phyloP scores from a whole-genome alignment of 805 yeast species.

The Wickerhamiella dianesei region DNA sequence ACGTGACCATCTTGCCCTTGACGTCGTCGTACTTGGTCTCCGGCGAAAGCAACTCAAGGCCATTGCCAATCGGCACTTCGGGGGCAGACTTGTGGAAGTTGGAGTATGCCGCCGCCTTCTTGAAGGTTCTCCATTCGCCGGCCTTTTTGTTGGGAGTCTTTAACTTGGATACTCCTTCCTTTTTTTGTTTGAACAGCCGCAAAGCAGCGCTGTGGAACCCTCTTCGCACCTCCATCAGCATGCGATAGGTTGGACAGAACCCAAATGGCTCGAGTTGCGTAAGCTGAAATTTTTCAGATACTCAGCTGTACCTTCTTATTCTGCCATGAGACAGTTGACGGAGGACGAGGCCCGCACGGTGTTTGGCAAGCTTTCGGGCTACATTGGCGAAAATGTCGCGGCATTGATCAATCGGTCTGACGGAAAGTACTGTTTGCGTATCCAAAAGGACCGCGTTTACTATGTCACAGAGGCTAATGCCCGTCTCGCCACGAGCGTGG shows the following conservation, averaged over 20 bases:
- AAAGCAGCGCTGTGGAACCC: neutral
- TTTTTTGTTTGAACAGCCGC: constrained; percentile 1
- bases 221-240: neutral
- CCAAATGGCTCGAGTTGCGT: neutral
- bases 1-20: constrained; percentile 9
- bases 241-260: neutral
- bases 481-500: constrained; percentile 76
- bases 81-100: constrained; percentile 11
- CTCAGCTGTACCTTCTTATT: neutral
- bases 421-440: constrained; percentile 85
- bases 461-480: constrained; percentile 71
- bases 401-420: constrained; percentile 67
- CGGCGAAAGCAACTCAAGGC: constrained; percentile 2
- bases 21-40: constrained; percentile 1
- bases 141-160: constrained; percentile 15
- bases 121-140: constrained; percentile 19
- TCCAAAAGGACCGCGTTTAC: constrained; percentile 93
- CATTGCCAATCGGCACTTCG: constrained; percentile 6
- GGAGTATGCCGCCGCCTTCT: constrained; percentile 17
- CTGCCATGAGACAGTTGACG: constrained; percentile 76
- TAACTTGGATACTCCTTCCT: neutral
- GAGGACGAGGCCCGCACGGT: constrained; percentile 95
- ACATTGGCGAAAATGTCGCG: constrained; percentile 91
- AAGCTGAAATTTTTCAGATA: constrained; percentile 1
- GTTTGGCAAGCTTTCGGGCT: constrained; percentile 90